Base-by-base conservation (phyloP, 495 filamentous ascomycete genomes). In the Penicillium verhagenii region DNA sequence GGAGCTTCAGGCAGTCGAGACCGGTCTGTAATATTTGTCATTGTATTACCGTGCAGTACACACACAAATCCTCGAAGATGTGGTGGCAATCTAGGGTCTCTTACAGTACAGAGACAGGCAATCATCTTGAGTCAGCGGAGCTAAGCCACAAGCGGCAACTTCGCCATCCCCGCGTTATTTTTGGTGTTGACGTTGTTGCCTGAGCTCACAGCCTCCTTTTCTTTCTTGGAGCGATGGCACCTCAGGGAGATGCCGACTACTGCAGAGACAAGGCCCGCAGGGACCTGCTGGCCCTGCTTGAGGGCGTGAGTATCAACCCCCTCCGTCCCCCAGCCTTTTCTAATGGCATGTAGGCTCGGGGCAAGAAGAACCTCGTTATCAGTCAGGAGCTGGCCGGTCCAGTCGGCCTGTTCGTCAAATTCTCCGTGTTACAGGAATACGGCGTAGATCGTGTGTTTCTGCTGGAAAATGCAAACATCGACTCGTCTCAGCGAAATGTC, bases 281-380 rank as follows among this genome's bases (percentile, higher is more conserved):
- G 69, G 90, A 95, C 69, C 79, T 96, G 55, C 78, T 96, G 64
- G 84, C 85, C 71, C 83, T 96, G 52, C 85, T 96, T 50, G 89
- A 96, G 80, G 87, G 88, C 70, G 92, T 96, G 87, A 86, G 91
- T 90, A 79, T 78, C 74, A n/a, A 69, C 69, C 16, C 64, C 62
- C 56, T 49, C 19, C 9, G 46, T 25, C 25, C 39, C 25, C 9
- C 39, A 25, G 51, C 47, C 52, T 53, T 38, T 61, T 55, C 61
- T 61, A 68, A 62, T 40, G 59, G 62, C 69, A 37, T 65, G 47
- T 65, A 98, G 94, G 89, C 96, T 56, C 87, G 91, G 67, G 95
- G 95, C 53, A 97, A 97, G 85, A 99, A 99, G 79, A 96, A 96
- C 72, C 80, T 99, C 57, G 88, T 97, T 50, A 86, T 97, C 64